Percentiles rank a stretch among this genome's conserved stretches.
These are phyloP conservation scores for Baorangia bicolor DNA, from an alignment of 768 basidiomycete species.

Conservation along the genomic window DNA sequence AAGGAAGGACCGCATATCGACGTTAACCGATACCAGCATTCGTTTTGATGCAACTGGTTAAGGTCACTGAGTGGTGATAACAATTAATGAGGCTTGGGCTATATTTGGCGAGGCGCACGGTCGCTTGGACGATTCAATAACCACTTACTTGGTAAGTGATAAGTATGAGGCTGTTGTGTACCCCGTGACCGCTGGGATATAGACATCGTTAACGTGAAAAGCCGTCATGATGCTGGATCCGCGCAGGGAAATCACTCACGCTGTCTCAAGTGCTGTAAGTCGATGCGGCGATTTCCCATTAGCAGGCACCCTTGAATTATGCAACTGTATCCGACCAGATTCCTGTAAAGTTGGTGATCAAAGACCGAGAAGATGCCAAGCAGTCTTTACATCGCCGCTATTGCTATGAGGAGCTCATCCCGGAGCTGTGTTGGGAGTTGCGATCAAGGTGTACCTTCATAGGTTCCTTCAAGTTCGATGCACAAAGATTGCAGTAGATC, in stretches of 20 bases:
- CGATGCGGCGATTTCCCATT: background rate
- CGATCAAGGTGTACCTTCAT: too few species aligned
- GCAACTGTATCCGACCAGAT: background rate
- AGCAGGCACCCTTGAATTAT: background rate
- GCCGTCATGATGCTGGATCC: background rate
- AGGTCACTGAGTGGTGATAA: too few species aligned
- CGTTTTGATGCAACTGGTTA: background rate
- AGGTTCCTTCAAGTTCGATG: too few species aligned
- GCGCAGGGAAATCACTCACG: slow-evolving; percentile 3
- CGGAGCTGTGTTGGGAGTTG: background rate
- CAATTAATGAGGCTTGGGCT: background rate
- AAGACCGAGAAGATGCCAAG: background rate
- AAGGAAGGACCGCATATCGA: background rate
- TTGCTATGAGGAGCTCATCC: background rate
- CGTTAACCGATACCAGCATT: background rate
- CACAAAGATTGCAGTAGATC: too few species aligned
- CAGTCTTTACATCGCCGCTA: too few species aligned
- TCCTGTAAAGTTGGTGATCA: background rate
- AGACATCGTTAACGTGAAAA: background rate
- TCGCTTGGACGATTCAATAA: background rate
- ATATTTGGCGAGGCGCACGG: background rate
- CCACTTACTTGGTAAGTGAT: background rate
- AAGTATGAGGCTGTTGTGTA: too few species aligned
- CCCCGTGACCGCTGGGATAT: background rate
- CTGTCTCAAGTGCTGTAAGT: background rate